Conservation (phyloP, 805 yeast species). For the Ogataea nakhonphanomensis region DNA sequence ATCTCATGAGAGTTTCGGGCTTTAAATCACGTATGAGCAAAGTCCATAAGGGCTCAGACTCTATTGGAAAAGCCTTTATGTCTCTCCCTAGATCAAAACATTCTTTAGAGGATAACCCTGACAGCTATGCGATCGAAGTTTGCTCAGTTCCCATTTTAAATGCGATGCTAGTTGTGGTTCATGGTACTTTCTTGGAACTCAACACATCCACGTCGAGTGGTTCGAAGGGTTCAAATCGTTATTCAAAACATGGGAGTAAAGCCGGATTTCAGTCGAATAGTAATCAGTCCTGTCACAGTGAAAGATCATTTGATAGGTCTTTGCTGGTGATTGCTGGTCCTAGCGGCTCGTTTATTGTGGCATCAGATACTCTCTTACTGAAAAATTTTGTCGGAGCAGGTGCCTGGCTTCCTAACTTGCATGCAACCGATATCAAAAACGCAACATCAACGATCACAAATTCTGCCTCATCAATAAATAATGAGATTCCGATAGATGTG, state of each 20-base stretch:
- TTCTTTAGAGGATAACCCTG: conserved; percentile 58
- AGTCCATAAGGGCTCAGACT: conserved; percentile 65
- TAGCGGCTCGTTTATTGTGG: conserved; percentile 71
- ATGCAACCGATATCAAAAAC: neutral
- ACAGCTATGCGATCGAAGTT: conserved; percentile 71
- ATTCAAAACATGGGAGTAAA: conserved; percentile 22
- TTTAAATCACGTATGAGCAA: conserved; percentile 55
- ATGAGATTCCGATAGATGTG: conserved; percentile 52
- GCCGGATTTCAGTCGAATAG: conserved; percentile 19
- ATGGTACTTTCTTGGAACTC: conserved; percentile 79
- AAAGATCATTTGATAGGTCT: conserved; percentile 82
- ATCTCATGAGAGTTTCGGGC: conserved; percentile 59
- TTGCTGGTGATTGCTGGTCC: conserved; percentile 72
- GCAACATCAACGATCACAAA: neutral
- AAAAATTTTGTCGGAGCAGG: conserved; percentile 54
- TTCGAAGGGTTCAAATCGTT: conserved; percentile 1
- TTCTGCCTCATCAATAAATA: neutral
- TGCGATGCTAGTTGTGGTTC: conserved; percentile 75
- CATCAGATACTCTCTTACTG: conserved; percentile 75
- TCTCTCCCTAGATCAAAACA: conserved; percentile 80
- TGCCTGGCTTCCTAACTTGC: conserved; percentile 46
- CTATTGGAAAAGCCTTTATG: conserved; percentile 57
- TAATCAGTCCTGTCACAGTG: conserved; percentile 38
- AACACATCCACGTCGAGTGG: conserved; percentile 44
- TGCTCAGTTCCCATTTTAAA: conserved; percentile 67